These are phyloP conservation scores for Tephrocybe sp. DNA, from an alignment of 768 basidiomycete genomes.

Conservation along the genomic window DNA sequence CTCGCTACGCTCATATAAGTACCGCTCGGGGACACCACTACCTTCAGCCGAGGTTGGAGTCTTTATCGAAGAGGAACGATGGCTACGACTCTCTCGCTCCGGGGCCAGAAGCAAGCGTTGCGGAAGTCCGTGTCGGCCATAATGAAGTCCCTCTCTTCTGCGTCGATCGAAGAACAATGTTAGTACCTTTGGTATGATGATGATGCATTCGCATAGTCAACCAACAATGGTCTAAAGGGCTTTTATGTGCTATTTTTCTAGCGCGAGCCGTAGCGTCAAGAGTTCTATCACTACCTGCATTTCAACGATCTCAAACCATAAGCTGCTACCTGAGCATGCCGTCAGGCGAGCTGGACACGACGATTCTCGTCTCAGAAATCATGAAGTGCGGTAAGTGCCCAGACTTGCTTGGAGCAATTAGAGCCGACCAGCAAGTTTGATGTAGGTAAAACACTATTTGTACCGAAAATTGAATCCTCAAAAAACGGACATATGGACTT, in stretches of 20 bases:
- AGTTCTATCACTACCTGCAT: slow-evolving; percentile 51
- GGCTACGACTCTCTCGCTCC: slow-evolving; percentile 28
- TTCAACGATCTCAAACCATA: slow-evolving; percentile 47
- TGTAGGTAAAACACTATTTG: slow-evolving; percentile 65
- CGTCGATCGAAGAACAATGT: slow-evolving; percentile 65
- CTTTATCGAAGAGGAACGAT: too few relatives aligned
- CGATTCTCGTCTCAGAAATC: slow-evolving; percentile 48
- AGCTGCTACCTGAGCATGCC: slow-evolving; percentile 87
- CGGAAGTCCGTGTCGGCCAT: slow-evolving; percentile 48
- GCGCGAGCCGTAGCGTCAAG: slow-evolving; percentile 47
- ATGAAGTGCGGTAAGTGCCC: slow-evolving; percentile 49
- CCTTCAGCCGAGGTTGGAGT: too few relatives aligned
- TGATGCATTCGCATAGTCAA: not conserved
- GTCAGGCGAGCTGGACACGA: slow-evolving; percentile 64
- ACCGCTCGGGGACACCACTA: too few relatives aligned
- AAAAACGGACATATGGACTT: slow-evolving; percentile 62
- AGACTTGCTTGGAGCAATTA: not conserved
- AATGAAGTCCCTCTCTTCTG: slow-evolving; percentile 43
- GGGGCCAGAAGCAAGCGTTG: slow-evolving; percentile 53
- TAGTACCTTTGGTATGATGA: slow-evolving; percentile 8
- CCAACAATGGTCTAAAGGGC: not conserved
- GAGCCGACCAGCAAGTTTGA: not conserved
- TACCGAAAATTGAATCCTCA: slow-evolving; percentile 57
- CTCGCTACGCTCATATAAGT: too few relatives aligned
- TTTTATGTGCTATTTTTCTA: slow-evolving; percentile 21